Evolutionary conservation across 805 yeast genomes (phyloP), one percentile per base, ranked within the genome.

Genomic region (Wickerhamiella brachini): DNA sequence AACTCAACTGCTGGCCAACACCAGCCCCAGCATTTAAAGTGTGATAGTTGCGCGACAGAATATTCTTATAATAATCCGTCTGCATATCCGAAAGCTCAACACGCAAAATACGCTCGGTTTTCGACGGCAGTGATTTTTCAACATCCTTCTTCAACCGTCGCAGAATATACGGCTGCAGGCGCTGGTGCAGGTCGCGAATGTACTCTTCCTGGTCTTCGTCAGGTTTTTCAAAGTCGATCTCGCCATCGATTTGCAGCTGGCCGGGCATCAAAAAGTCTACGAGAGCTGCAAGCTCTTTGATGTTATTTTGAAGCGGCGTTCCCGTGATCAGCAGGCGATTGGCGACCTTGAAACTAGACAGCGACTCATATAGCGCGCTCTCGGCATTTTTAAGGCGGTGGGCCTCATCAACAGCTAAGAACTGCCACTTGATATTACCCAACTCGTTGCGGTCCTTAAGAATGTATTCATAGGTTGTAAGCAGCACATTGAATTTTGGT

Each of bases 241-340:
- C 97, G 66, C 85, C 94, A 56, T 89, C 95, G 57, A 93, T 90
- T 50, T 74, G 73, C 57, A 90, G 81, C 60, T 80, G 81, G 0
- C 97, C 97, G 0, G 98, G 98, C 95, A 88, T 89, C 62, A 93
- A 74, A 66, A 93, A 93, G 64, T 93, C 85, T 46, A 94, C 88
- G 56, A 93, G 74, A 0, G 99, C 97, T 2, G 95, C 96, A 59
- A 93, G 74, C 68, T 93, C 99, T 62, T 87, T 86, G 59, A 93
- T 82, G 65, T 93, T 93, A 63, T 93, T 93, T 66, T 93, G 99
- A 56, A 93, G 74, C 7, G 99, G 99, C 1, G 99, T 93, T 71
- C 99, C 99, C 3, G 99, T 93, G 60, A 93, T 93, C 56, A 93
- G 74, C 54, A 93, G 70, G 58, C 97, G 73, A 67, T 93, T 93